Percentiles rank a stretch among this genome's conserved stretches.
phyloP scores from a whole-genome alignment of 192 early-diverging fungal genomes.

The Backusella circina region DNA sequence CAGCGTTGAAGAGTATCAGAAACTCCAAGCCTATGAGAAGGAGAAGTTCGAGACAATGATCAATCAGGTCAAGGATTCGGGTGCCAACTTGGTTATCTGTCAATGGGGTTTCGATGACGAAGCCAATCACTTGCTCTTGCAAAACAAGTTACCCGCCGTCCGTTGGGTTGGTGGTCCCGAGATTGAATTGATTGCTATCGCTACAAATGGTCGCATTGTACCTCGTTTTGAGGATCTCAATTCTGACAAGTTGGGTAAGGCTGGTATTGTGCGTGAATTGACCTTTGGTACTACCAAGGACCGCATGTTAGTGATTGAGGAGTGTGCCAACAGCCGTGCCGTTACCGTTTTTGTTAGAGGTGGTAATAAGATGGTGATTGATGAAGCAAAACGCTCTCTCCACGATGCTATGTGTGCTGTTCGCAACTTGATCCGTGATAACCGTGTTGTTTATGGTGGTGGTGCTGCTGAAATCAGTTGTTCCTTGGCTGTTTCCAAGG shows the following conservation, averaged over 20 bases:
- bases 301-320: constrained; percentile 98
- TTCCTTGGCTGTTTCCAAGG: constrained; percentile 91
- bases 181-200: constrained; percentile 99
- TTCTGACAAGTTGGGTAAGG: constrained; percentile 84
- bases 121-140: constrained; percentile 97
- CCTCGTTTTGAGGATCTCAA: constrained; percentile 96
- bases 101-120: constrained; percentile 99
- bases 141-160: constrained; percentile 95
- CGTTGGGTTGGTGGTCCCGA: constrained; percentile 99
- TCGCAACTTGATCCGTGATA: constrained; percentile 93
- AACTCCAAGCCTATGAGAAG: constrained; percentile 93
- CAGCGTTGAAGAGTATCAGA: constrained; percentile 97
- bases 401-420: constrained; percentile 99
- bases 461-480: constrained; percentile 97
- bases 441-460: constrained; percentile 99
- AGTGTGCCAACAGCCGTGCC: constrained; percentile 83
- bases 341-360: constrained; percentile 78
- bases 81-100: constrained; percentile 97
- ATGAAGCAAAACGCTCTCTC: constrained; percentile 96
- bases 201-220: constrained; percentile 99
- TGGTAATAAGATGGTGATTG: constrained; percentile 99
- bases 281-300: constrained; percentile 98
- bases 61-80: constrained; percentile 93
- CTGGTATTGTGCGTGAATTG: constrained; percentile 93
- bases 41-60: constrained; percentile 98